A percentile compares a stretch with the other conserved stretches of the same genome.
Conservation (phyloP, 495 filamentous ascomycete species). For the Aspergillus indologenus region DNA sequence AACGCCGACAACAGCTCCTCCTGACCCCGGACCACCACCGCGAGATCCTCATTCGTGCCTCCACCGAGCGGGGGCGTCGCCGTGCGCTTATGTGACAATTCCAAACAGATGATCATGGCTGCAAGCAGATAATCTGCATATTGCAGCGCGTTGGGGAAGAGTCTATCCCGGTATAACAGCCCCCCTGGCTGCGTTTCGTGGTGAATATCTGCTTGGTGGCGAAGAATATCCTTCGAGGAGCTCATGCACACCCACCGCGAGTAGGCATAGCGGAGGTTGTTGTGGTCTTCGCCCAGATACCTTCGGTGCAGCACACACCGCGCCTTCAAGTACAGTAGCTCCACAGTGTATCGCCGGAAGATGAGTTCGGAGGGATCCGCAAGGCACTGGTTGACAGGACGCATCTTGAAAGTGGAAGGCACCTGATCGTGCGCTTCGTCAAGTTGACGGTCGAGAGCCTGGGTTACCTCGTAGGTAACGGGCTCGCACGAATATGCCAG, state of each 20-base stretch:
- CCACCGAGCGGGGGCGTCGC: not conserved
- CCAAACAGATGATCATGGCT: constrained; percentile 83
- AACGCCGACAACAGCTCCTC: constrained; percentile 66
- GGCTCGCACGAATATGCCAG: constrained; percentile 38
- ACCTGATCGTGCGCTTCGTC: constrained; percentile 63
- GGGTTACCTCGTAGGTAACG: constrained; percentile 72
- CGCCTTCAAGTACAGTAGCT: constrained; percentile 79
- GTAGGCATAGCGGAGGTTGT: constrained; percentile 70
- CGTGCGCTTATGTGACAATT: constrained; percentile 47
- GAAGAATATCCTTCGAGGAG: constrained; percentile 71
- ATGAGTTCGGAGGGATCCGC: constrained; percentile 74
- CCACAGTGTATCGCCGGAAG: constrained; percentile 76
- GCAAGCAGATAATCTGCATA: constrained; percentile 81
- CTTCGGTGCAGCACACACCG: constrained; percentile 81
- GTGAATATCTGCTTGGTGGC: constrained; percentile 72
- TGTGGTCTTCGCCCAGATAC: constrained; percentile 67
- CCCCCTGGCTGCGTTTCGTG: constrained; percentile 71
- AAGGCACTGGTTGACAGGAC: constrained; percentile 66
- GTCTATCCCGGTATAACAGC: constrained; percentile 66
- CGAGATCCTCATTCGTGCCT: constrained; percentile 4
- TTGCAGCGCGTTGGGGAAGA: constrained; percentile 74
- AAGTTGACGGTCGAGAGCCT: constrained; percentile 70
- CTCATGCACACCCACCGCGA: constrained; percentile 80
- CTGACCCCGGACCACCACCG: constrained; percentile 48
- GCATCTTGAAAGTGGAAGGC: constrained; percentile 67